Conservation (phyloP, 2,329 filamentous ascomycete species). For the Xylaria hypoxylon region DNA sequence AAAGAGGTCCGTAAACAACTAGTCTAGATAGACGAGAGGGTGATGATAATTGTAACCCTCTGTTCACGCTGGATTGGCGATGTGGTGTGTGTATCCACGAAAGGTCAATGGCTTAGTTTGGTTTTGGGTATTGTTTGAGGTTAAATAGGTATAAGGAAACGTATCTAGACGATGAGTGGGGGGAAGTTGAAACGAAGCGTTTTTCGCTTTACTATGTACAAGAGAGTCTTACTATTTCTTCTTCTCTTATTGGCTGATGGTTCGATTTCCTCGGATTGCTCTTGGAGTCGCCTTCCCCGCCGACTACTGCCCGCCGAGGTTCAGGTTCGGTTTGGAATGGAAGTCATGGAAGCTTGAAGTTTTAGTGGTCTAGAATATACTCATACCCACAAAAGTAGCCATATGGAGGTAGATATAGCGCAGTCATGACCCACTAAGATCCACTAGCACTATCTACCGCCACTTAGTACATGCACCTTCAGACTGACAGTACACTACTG, state of each 20-base stretch:
- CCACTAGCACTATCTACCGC: no score
- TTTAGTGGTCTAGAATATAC: neutral
- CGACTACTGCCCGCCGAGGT: constrained; percentile 33
- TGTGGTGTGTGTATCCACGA: neutral
- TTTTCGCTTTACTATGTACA: neutral
- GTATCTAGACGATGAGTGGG: constrained; percentile 2
- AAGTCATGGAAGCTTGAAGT: neutral
- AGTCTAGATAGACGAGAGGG: no score
- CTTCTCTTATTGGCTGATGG: constrained; percentile 27
- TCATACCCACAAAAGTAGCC: no score
- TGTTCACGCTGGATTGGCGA: constrained; percentile 3
- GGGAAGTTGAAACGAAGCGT: constrained; percentile 9
- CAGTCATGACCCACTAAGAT: no score
- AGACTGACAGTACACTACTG: no score
- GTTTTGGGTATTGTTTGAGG: neutral
- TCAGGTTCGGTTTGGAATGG: constrained; percentile 10
- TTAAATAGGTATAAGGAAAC: neutral
- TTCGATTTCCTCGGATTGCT: constrained; percentile 23
- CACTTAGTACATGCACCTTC: no score
- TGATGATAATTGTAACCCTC: neutral
- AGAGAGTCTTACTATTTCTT: constrained; percentile 20
- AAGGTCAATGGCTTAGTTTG: no score
- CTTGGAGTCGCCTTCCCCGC: constrained; percentile 28
- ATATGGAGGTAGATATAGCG: no score
- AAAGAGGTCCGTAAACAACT: neutral